Evolutionary conservation across 805 yeast genomes (phyloP).

Genomic region (Kockiozyma suomiensis): DNA sequence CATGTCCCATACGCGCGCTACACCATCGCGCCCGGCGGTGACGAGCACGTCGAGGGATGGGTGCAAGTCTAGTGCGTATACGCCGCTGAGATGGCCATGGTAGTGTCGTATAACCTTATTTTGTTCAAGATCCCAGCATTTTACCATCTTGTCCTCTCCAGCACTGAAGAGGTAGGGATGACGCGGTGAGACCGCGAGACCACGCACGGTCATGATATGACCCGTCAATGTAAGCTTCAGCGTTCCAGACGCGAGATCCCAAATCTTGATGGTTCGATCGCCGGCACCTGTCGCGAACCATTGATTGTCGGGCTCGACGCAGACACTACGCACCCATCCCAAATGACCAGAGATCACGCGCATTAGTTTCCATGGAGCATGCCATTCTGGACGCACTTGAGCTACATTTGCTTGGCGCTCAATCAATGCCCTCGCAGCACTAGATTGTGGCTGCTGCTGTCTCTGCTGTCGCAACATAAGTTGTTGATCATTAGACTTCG

Average conservation of each 20-base stretch:
- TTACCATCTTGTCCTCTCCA: conserved; percentile 88
- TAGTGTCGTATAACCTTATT: conserved; percentile 81
- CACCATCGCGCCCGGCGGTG: conserved; percentile 87
- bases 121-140: conserved; percentile 95
- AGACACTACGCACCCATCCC: conserved; percentile 88
- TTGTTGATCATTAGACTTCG: not conserved
- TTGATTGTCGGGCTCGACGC: conserved; percentile 81
- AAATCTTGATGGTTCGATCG: conserved; percentile 84
- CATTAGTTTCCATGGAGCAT: conserved; percentile 70
- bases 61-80: conserved; percentile 79
- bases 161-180: conserved; percentile 90
- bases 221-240: conserved; percentile 81
- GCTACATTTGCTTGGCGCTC: conserved; percentile 29
- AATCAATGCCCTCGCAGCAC: conserved; percentile 22
- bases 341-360: conserved; percentile 83
- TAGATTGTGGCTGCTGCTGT: conserved; percentile 11
- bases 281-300: conserved; percentile 93
- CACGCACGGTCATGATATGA: conserved; percentile 86
- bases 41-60: conserved; percentile 83
- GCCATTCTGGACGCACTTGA: conserved; percentile 45
- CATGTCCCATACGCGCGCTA: conserved; percentile 91
- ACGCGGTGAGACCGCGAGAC: conserved; percentile 67
- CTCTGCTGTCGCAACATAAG: conserved; percentile 10
- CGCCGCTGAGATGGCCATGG: conserved; percentile 92
- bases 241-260: conserved; percentile 79